Evolutionary conservation across 352 stramenopile genomes (phyloP).

Genomic region (Phytophthora megakarya): DNA sequence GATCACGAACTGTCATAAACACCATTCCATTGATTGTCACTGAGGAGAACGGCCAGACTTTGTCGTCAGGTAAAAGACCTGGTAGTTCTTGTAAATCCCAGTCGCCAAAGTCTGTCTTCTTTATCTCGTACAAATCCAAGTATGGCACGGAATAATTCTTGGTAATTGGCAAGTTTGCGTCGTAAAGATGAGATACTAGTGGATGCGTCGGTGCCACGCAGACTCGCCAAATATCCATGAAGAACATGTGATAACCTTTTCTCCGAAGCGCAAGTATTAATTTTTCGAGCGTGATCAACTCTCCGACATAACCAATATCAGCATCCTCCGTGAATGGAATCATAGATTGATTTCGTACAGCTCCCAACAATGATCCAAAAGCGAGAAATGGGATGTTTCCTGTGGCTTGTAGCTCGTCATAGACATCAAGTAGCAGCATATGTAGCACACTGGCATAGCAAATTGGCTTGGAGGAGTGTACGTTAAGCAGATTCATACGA

Average conservation of each 20-base stretch:
- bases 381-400: conserved; percentile 37
- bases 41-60: conserved; percentile 40
- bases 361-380: conserved; percentile 54
- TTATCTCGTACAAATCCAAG: conserved; percentile 45
- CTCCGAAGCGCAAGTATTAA: conserved; percentile 29
- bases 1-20: conserved; percentile 36
- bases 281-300: too few relatives aligned
- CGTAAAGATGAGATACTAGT: conserved; percentile 40
- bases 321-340: conserved; percentile 65
- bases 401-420: conserved; percentile 40
- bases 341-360: conserved; percentile 47
- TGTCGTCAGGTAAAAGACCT: conserved; percentile 16
- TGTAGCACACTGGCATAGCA: conserved; percentile 64
- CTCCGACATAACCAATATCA: conserved; percentile 45
- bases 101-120: neutral
- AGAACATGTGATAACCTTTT: conserved; percentile 64
- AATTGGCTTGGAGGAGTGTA: conserved; percentile 25
- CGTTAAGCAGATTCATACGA: conserved; percentile 46
- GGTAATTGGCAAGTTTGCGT: conserved; percentile 25
- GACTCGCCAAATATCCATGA: conserved; percentile 41
- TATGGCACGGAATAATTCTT: conserved; percentile 36
- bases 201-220: conserved; percentile 50
- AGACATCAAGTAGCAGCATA: conserved; percentile 58
- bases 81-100: conserved; percentile 36
- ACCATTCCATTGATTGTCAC: conserved; percentile 32